Evolutionary conservation across 139 green algal species (phyloP).

Genomic region (Ettlia oleoabundans): DNA sequence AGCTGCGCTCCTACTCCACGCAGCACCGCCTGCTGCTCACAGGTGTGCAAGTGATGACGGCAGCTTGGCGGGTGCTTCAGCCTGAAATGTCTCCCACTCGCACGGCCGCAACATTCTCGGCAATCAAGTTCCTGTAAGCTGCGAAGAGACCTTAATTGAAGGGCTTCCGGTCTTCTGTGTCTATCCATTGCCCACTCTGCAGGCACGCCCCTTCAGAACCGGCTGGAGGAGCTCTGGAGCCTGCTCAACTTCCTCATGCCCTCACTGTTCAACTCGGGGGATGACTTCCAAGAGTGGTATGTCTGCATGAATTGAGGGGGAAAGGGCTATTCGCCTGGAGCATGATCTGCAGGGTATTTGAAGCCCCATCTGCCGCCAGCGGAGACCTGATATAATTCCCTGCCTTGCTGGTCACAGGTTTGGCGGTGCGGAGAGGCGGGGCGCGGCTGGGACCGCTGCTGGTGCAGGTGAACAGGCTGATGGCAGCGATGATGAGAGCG

Average conservation of each 20-base stretch:
- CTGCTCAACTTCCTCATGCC: slow-evolving; percentile 97
- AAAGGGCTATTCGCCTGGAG: no score
- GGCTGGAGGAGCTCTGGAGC: slow-evolving; percentile 88
- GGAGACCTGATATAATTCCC: no score
- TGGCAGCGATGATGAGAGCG: slow-evolving; percentile 33
- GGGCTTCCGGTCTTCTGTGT: no score
- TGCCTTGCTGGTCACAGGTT: no score
- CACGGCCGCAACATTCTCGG: no score
- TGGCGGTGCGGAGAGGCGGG: slow-evolving; percentile 27
- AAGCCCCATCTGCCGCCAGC: no score
- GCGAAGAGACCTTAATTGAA: no score
- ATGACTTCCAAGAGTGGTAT: slow-evolving; percentile 84
- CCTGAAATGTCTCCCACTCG: no score
- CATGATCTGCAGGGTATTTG: no score
- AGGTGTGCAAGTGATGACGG: slow-evolving; percentile 43
- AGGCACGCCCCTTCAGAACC: slow-evolving; percentile 79
- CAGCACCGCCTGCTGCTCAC: slow-evolving; percentile 74
- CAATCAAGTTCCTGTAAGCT: no score
- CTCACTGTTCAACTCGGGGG: slow-evolving; percentile 74
- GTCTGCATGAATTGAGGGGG: no score
- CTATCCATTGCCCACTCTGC: slow-evolving; percentile 57
- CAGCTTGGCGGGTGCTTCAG: no score
- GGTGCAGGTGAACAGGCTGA: not conserved
- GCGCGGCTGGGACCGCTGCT: not conserved
- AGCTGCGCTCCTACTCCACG: slow-evolving; percentile 52